A percentile compares a stretch with the other conserved stretches of the same genome.
phyloP scores from a whole-genome alignment of 1,284 basidiomycete genomes.

The Salmacisia buchloeana region DNA sequence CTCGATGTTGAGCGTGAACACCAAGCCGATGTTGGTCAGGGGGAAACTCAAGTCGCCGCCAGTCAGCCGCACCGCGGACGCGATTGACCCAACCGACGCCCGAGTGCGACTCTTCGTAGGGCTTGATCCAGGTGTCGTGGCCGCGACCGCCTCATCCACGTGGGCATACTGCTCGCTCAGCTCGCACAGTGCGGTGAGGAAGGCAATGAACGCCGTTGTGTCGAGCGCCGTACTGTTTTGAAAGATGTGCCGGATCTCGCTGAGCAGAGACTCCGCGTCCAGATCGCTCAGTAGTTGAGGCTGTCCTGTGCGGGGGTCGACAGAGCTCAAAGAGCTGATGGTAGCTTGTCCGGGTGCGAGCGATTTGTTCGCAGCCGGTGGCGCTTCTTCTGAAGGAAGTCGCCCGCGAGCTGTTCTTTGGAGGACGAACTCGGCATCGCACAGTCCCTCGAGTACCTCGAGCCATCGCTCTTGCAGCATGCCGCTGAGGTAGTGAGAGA shows the following conservation, averaged over 20 bases:
- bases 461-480: constrained; percentile 85
- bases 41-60: constrained; percentile 59
- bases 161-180: constrained; percentile 57
- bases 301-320: constrained; percentile 9
- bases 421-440: constrained; percentile 25
- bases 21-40: constrained; percentile 72
- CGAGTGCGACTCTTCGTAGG: constrained; percentile 50
- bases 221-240: constrained; percentile 63
- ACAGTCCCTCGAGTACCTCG: constrained; percentile 65
- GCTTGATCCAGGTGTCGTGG: constrained; percentile 77
- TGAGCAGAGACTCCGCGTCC: constrained; percentile 12
- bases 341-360: not conserved
- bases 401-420: not conserved
- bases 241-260: constrained; percentile 32
- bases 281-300: constrained; percentile 12
- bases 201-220: constrained; percentile 72
- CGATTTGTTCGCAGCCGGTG: not conserved
- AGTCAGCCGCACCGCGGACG: not conserved
- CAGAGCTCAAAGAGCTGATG: constrained; percentile 4
- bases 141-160: not conserved
- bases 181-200: constrained; percentile 74
- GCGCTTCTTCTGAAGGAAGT: not conserved
- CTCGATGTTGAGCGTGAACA: constrained; percentile 74
- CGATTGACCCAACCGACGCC: not conserved
- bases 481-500: constrained; percentile 74